These are phyloP conservation scores for Mucor irregularis DNA, from an alignment of 371 early-diverging fungal species.

Conservation along the genomic window DNA sequence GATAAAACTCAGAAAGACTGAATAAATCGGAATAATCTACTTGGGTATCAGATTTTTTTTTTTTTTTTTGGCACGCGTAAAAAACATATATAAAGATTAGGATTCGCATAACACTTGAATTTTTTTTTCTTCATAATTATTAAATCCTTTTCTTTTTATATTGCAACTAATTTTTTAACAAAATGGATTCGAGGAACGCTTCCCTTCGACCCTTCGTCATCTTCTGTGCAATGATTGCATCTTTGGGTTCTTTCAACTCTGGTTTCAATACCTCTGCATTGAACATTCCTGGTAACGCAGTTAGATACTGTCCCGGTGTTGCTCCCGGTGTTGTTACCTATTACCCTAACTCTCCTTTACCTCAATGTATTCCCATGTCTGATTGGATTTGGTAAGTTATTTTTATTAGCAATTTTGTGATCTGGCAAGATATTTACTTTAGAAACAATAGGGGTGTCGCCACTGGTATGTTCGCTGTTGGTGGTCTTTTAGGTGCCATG, in stretches of 20 bases:
- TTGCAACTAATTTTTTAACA: neutral
- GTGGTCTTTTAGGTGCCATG: slow-evolving; percentile 77
- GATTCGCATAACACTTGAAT: neutral
- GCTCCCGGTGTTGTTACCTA: slow-evolving; percentile 38
- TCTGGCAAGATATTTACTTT: slow-evolving; percentile 2
- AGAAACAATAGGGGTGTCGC: slow-evolving; percentile 55
- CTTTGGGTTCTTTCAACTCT: slow-evolving; percentile 44
- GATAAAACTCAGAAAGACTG: neutral
- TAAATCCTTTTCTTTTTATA: neutral
- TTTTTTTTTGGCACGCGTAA: neutral
- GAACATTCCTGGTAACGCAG: slow-evolving; percentile 44
- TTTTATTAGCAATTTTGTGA: neutral
- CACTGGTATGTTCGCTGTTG: slow-evolving; percentile 69
- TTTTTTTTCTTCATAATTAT: neutral
- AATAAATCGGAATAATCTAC: slow-evolving; percentile 13
- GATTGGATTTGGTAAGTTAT: slow-evolving; percentile 48
- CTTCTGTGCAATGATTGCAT: slow-evolving; percentile 43
- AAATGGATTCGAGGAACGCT: slow-evolving; percentile 20
- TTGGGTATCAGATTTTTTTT: slow-evolving; percentile 10
- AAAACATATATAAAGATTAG: slow-evolving; percentile 12
- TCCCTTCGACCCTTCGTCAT: slow-evolving; percentile 32
- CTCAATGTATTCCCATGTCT: slow-evolving; percentile 48
- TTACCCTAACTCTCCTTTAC: slow-evolving; percentile 37
- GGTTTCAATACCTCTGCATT: slow-evolving; percentile 49
- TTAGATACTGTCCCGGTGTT: slow-evolving; percentile 39